These are phyloP conservation scores for Fusarium lyarnte DNA, from an alignment of 2,329 filamentous ascomycete genomes.

Conservation along the genomic window DNA sequence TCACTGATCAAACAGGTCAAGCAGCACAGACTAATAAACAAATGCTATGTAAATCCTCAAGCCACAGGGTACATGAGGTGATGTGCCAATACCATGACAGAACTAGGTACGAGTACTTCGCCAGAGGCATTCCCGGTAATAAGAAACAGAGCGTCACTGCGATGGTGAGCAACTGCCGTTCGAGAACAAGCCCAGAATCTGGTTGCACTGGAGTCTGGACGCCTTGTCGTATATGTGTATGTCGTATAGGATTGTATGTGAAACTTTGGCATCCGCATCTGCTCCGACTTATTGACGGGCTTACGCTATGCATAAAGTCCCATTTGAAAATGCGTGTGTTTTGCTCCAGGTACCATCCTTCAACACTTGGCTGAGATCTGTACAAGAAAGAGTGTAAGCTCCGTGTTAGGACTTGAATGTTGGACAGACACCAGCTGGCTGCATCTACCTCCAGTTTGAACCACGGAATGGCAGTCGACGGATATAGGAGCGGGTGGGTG, in stretches of 20 bases:
- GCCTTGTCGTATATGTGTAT: not conserved
- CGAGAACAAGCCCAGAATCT: not conserved
- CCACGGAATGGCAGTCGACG: conserved; percentile 31
- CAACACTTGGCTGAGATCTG: conserved; percentile 2
- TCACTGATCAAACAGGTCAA: not conserved
- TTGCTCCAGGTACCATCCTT: conserved; percentile 39
- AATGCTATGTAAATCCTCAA: conserved; percentile 21
- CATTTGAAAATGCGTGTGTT: conserved; percentile 31
- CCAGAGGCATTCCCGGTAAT: not conserved
- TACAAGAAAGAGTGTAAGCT: conserved; percentile 9
- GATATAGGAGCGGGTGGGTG: conserved; percentile 23
- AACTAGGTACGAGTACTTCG: not conserved
- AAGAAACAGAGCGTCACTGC: not conserved
- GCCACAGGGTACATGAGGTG: conserved; percentile 2
- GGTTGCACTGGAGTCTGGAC: not conserved
- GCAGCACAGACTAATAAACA: not conserved
- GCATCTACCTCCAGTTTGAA: conserved; percentile 30
- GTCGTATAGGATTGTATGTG: not conserved
- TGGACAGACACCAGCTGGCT: conserved; percentile 18
- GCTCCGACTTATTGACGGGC: not conserved
- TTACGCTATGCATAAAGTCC: conserved; percentile 10
- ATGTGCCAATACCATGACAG: not conserved
- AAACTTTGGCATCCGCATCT: conserved; percentile 4
- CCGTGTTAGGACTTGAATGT: conserved; percentile 15
- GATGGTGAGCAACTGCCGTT: not conserved